phyloP scores from a whole-genome alignment of 805 yeast species.

The Tetrapisispora pingtungensis region DNA sequence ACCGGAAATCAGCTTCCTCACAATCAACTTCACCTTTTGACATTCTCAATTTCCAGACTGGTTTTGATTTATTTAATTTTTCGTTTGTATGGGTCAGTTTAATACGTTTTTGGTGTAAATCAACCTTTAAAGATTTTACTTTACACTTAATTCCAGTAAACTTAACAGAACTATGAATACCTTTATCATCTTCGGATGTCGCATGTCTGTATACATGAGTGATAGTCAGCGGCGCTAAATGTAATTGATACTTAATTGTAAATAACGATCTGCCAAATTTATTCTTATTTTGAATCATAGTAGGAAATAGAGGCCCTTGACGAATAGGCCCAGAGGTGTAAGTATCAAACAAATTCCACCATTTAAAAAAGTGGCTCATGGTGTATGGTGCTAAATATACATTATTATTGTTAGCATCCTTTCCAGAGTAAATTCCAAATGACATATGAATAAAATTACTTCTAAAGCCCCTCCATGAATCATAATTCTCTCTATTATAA shows the following conservation, averaged over 20 bases:
- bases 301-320: conserved; percentile 57
- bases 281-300: conserved; percentile 33
- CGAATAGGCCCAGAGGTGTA: conserved; percentile 69
- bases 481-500: conserved; percentile 35
- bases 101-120: conserved; percentile 48
- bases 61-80: conserved; percentile 35
- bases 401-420: conserved; percentile 44
- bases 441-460: conserved; percentile 55
- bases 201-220: conserved; percentile 61
- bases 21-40: conserved; percentile 63
- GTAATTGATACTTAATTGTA: conserved; percentile 65
- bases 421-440: conserved; percentile 27
- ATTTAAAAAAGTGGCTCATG: conserved; percentile 53
- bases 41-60: conserved; percentile 45
- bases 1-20: conserved; percentile 56
- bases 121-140: conserved; percentile 43
- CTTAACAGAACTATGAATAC: conserved; percentile 29
- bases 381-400: conserved; percentile 66
- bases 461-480: conserved; percentile 51
- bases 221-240: conserved; percentile 54
- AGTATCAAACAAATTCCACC: conserved; percentile 81
- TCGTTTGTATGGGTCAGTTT: conserved; percentile 35
- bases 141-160: conserved; percentile 59
- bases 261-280: conserved; percentile 61
- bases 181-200: conserved; percentile 37